A percentile compares a stretch with the other conserved stretches of the same genome.
Evolutionary conservation across 2,329 filamentous ascomycete species (phyloP).

Genomic region (Didymella sp.): DNA sequence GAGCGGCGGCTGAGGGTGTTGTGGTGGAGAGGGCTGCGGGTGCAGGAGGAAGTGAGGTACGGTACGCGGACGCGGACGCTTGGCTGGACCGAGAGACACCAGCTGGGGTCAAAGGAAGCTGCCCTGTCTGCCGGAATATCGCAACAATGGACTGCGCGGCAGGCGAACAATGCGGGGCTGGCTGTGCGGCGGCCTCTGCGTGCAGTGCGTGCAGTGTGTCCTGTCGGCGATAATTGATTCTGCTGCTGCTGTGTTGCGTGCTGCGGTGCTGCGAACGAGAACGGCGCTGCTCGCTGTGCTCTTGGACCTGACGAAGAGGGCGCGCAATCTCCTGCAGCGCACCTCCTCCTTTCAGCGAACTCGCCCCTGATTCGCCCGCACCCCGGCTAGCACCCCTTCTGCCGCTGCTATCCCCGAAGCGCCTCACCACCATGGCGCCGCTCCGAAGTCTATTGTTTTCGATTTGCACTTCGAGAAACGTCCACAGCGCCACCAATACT

Average conservation of each 20-base stretch:
- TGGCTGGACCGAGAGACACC: slow-evolving; percentile 42
- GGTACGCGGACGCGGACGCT: slow-evolving; percentile 43
- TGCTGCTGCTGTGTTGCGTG: neutral
- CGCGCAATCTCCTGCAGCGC: slow-evolving; percentile 41
- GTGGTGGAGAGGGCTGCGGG: slow-evolving; percentile 24
- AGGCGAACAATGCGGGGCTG: slow-evolving; percentile 12
- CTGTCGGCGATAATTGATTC: slow-evolving; percentile 14
- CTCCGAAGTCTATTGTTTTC: slow-evolving; percentile 25
- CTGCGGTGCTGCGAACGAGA: slow-evolving; percentile 8
- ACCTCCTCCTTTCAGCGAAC: slow-evolving; percentile 28
- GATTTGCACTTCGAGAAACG: slow-evolving; percentile 28
- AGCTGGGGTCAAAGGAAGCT: slow-evolving; percentile 30
- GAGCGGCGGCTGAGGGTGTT: slow-evolving; percentile 18
- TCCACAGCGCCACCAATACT: slow-evolving; percentile 32
- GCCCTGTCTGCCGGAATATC: slow-evolving; percentile 14
- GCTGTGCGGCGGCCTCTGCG: slow-evolving; percentile 1
- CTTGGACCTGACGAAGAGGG: slow-evolving; percentile 34
- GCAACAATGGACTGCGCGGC: slow-evolving; percentile 21
- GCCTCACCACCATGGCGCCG: slow-evolving; percentile 24
- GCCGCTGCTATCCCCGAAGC: slow-evolving; percentile 26
- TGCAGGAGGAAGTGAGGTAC: slow-evolving; percentile 41
- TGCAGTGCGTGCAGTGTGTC: slow-evolving; percentile 1
- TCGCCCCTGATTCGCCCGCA: slow-evolving; percentile 24
- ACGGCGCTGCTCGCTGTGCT: slow-evolving; percentile 6
- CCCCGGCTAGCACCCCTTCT: slow-evolving; percentile 17